Base-by-base conservation (phyloP, 495 filamentous ascomycete species). In the Penicillium simplicissimum region DNA sequence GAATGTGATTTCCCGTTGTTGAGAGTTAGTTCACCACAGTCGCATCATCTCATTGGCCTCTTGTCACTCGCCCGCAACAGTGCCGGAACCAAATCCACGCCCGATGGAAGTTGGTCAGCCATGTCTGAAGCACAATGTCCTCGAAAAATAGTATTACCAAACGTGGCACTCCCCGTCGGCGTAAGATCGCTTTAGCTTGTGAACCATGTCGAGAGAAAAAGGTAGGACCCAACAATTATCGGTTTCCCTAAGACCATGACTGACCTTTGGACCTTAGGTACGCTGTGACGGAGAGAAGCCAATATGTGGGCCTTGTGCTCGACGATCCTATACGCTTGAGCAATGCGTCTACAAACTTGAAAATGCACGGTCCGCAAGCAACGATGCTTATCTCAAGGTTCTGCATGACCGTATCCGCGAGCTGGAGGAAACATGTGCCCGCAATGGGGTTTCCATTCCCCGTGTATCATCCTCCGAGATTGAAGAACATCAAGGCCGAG, bases 151-250 rank as follows among this genome's bases (percentile, higher is more conserved):
- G 53, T 23, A 52, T 49, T 10, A 23, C 53, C 3, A 68, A 68
- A 58, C 60, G 58, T 25, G 63, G 61, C 3, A 58, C 59, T 34
- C 59, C 68, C 8, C 60, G 59, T 11, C 70, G 72, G 21, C 68
- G 72, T 33, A 74, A 74, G 42, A 55, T 71, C 23, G 61, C 72
- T 3, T 34, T 69, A 43, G 72, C 63, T 14, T 81, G 79, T 67
- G 78, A 80, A 42, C 63, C 76, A 9, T 81, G 79, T 38, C 67
- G 77, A 14, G 71, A 74, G 35, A 71, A 73, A n/a, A 78, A 81
- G 60, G 65, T 70, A 3, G 70, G 75, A 1, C 21, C 10, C 9
- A 23, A 45, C 0, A 31, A 31, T 1, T 1, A 8, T 19, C 8
- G 2, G 2, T 45, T 19, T 23, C 17, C 2, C 10, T 3, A n/a